These are phyloP conservation scores for Haplosporangium sp. DNA, from an alignment of 371 early-diverging fungal species.

Conservation along the genomic window DNA sequence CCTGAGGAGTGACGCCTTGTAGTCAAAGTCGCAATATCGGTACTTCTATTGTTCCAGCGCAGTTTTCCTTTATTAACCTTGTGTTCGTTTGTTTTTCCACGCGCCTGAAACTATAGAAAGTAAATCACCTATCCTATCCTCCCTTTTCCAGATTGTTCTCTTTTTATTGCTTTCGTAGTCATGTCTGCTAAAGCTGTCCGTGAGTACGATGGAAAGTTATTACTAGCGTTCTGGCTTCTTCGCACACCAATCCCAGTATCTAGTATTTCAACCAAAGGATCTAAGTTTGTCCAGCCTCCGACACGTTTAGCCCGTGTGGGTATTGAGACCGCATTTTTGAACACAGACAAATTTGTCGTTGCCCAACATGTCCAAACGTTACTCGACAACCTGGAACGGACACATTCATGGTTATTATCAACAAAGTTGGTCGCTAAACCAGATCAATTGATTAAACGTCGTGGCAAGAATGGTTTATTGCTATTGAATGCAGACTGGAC, in stretches of 20 bases:
- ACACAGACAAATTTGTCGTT: conserved; percentile 62
- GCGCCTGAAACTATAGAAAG: conserved; percentile 7
- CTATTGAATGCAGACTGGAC: conserved; percentile 92
- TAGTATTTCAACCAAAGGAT: conserved; percentile 53
- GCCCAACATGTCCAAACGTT: conserved; percentile 71
- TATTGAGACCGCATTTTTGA: conserved; percentile 73
- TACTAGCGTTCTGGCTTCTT: conserved; percentile 90
- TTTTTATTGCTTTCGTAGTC: conserved; percentile 2
- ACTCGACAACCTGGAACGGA: conserved; percentile 77
- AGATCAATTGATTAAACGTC: conserved; percentile 96
- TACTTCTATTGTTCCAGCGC: not conserved
- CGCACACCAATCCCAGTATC: conserved; percentile 72
- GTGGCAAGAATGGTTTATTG: conserved; percentile 95
- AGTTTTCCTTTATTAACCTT: conserved; percentile 18
- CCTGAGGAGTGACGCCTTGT: not conserved
- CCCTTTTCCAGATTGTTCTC: not conserved
- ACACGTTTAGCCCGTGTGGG: conserved; percentile 85
- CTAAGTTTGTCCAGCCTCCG: conserved; percentile 76
- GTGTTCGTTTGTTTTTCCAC: not conserved
- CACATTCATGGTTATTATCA: conserved; percentile 88
- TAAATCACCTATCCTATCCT: not conserved
- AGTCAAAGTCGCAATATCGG: not conserved
- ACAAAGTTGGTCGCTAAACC: conserved; percentile 95
- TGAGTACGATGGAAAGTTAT: conserved; percentile 97
- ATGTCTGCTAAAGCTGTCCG: conserved; percentile 98